Percentiles rank a stretch among this genome's conserved stretches.
Evolutionary conservation across 148 eudicot species (phyloP).

Genomic region (Chenopodium suecicum): DNA sequence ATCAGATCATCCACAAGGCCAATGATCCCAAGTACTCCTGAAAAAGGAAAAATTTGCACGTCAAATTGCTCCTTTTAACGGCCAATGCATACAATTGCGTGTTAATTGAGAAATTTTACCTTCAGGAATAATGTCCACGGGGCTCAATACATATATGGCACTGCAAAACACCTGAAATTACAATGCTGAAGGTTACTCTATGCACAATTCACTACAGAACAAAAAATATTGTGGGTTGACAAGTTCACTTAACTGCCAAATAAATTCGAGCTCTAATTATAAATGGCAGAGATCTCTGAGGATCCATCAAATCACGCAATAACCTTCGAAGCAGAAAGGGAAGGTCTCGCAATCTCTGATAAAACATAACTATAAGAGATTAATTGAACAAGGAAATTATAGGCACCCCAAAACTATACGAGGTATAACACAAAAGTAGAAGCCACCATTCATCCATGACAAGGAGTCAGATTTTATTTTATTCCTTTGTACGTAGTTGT

Average conservation of each 20-base stretch:
- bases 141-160: constrained; percentile 67
- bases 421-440: background rate
- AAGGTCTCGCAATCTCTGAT: constrained; percentile 84
- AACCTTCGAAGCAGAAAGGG: constrained; percentile 87
- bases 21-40: constrained; percentile 76
- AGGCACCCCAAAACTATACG: background rate
- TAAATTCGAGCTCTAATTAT: constrained; percentile 77
- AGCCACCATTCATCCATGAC: background rate
- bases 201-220: background rate
- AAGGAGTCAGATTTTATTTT: no score
- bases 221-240: background rate
- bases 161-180: constrained; percentile 58
- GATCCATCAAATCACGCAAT: constrained; percentile 68
- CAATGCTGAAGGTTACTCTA: background rate
- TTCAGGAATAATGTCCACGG: constrained; percentile 90
- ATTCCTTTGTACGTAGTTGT: background rate
- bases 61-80: background rate
- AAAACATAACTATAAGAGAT: constrained; percentile 10
- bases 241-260: constrained; percentile 77
- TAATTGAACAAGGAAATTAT: background rate
- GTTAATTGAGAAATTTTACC: constrained; percentile 36
- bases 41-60: background rate
- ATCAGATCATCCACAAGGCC: constrained; percentile 83
- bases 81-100: background rate
- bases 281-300: constrained; percentile 83